phyloP scores from a whole-genome alignment of 371 early-diverging fungal genomes.

The Mucor sp. region DNA sequence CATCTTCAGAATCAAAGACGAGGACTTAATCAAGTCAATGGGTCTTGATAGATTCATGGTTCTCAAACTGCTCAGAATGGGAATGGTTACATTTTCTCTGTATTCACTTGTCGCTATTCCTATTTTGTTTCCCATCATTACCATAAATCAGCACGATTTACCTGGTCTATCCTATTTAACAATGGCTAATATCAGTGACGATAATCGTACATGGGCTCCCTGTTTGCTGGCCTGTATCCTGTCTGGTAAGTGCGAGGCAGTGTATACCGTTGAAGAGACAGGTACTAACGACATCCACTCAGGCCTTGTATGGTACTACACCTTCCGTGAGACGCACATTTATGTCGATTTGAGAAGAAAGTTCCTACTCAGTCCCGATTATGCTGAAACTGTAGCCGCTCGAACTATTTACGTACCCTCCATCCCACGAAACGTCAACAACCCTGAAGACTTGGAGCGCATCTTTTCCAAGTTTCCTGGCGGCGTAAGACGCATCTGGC shows the following conservation, averaged over 20 bases:
- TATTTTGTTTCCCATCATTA: constrained; percentile 70
- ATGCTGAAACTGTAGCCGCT: constrained; percentile 61
- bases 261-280: not conserved
- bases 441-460: constrained; percentile 42
- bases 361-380: constrained; percentile 60
- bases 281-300: not conserved
- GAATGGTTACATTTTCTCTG: constrained; percentile 53
- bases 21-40: constrained; percentile 57
- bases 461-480: constrained; percentile 76
- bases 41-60: constrained; percentile 84
- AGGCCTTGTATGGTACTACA: constrained; percentile 48
- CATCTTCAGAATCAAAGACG: constrained; percentile 58
- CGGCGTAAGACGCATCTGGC: constrained; percentile 69
- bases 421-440: constrained; percentile 54
- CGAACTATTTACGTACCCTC: constrained; percentile 69
- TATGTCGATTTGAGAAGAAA: constrained; percentile 72
- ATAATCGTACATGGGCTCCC: constrained; percentile 69
- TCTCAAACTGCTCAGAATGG: constrained; percentile 69
- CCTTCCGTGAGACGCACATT: constrained; percentile 63
- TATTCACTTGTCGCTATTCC: constrained; percentile 63
- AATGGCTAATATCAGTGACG: constrained; percentile 64
- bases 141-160: constrained; percentile 43
- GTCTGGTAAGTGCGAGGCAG: constrained; percentile 34
- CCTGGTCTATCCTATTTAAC: constrained; percentile 55
- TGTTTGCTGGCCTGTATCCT: constrained; percentile 63